phyloP scores from a whole-genome alignment of 1,139 yeast species.

The Suzukiozyma palmioleophila region DNA sequence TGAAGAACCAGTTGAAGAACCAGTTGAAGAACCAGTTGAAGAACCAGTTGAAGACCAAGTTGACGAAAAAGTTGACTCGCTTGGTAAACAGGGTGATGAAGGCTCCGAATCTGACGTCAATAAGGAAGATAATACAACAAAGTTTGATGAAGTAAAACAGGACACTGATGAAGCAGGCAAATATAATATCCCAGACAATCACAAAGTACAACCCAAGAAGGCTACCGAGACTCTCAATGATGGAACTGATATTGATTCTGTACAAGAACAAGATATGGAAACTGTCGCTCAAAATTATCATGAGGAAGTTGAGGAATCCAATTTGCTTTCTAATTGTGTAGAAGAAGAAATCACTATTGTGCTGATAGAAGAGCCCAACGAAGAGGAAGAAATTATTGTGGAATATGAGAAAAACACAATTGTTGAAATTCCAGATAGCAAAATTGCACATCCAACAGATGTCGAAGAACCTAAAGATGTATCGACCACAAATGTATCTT shows the following conservation, averaged over 20 bases:
- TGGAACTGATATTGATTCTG: neutral
- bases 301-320: conserved; percentile 2
- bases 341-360: conserved; percentile 9
- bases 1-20: conserved; percentile 3
- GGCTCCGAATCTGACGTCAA: no score
- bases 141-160: no score
- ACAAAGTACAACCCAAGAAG: no score
- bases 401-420: conserved; percentile 7
- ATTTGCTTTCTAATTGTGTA: conserved; percentile 4
- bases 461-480: conserved; percentile 1
- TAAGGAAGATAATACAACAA: no score
- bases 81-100: no score
- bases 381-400: conserved; percentile 7
- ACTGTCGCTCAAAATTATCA: conserved; percentile 2
- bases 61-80: neutral
- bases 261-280: neutral
- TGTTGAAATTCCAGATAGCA: conserved; percentile 6
- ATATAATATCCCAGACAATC: no score
- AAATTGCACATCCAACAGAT: conserved; percentile 5
- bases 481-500: neutral
- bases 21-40: neutral
- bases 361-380: conserved; percentile 10
- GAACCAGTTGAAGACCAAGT: neutral
- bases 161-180: no score
- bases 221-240: conserved; percentile 1